phyloP scores from a whole-genome alignment of 306 rosid species.

The Albizia julibrissin region DNA sequence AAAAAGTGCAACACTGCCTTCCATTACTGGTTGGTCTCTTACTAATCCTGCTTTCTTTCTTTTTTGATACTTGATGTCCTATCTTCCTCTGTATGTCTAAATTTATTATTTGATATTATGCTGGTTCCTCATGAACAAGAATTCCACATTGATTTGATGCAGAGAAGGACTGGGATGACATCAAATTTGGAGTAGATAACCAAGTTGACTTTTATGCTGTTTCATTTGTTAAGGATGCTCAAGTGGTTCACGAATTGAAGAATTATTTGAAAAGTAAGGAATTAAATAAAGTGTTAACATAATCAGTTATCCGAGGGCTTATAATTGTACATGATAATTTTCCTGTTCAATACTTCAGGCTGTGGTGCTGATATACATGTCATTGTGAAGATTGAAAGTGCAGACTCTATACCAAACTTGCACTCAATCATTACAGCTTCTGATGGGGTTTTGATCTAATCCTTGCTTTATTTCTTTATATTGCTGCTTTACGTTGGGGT shows the following conservation, averaged over 20 bases:
- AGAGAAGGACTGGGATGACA: slow-evolving; percentile 99
- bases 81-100: background rate
- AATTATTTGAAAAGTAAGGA: slow-evolving; percentile 77
- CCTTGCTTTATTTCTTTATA: slow-evolving; percentile 28
- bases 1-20: slow-evolving; percentile 96
- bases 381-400: slow-evolving; percentile 95
- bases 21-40: slow-evolving; percentile 79
- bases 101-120: background rate
- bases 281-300: background rate
- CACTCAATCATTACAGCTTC: slow-evolving; percentile 83
- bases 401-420: slow-evolving; percentile 91
- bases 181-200: slow-evolving; percentile 97
- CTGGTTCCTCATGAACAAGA: slow-evolving; percentile 8
- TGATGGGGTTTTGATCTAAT: slow-evolving; percentile 48
- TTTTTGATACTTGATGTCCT: background rate
- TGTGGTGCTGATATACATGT: slow-evolving; percentile 87
- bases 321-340: slow-evolving; percentile 13
- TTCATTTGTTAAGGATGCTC: slow-evolving; percentile 95
- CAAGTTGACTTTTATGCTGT: slow-evolving; percentile 98
- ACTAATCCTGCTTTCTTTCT: slow-evolving; percentile 14
- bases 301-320: slow-evolving; percentile 1
- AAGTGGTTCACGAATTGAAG: slow-evolving; percentile 93
- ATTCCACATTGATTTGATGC: slow-evolving; percentile 47
- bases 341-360: slow-evolving; percentile 54
- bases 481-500: slow-evolving; percentile 4